A percentile compares a stretch with the other conserved stretches of the same genome.
These are phyloP conservation scores for Pichia scutulata DNA, from an alignment of 805 yeast genomes.

Conservation along the genomic window DNA sequence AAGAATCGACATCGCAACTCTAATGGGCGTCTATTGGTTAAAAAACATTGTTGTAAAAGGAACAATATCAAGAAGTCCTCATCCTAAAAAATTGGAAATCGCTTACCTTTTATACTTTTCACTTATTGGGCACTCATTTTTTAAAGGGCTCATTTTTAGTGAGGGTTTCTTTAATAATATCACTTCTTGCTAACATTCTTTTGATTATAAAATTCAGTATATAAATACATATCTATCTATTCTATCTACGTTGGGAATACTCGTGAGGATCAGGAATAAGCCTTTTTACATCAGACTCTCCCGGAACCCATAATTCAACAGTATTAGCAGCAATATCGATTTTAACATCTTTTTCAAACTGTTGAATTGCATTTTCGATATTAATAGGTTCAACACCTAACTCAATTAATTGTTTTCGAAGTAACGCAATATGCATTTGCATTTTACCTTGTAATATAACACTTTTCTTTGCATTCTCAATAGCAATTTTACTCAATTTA, in stretches of 20 bases:
- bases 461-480: conserved; percentile 44
- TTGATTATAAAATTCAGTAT: no score
- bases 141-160: not conserved
- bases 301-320: conserved; percentile 56
- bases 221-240: not conserved
- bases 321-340: conserved; percentile 49
- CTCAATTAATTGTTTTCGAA: conserved; percentile 54
- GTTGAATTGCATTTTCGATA: conserved; percentile 44
- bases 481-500: conserved; percentile 43
- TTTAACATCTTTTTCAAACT: conserved; percentile 52
- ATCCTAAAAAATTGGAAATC: not conserved
- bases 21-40: conserved; percentile 70
- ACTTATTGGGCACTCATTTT: not conserved
- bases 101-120: conserved; percentile 8
- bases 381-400: conserved; percentile 49
- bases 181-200: not conserved
- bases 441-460: conserved; percentile 47
- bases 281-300: conserved; percentile 40
- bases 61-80: conserved; percentile 5
- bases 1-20: conserved; percentile 55
- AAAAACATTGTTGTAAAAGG: conserved; percentile 24
- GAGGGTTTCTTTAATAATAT: not conserved
- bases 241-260: conserved; percentile 37
- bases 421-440: conserved; percentile 59
- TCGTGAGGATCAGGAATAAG: conserved; percentile 55